Conservation (phyloP, 108 stramenopile genomes). For the Seminavis robusta region DNA sequence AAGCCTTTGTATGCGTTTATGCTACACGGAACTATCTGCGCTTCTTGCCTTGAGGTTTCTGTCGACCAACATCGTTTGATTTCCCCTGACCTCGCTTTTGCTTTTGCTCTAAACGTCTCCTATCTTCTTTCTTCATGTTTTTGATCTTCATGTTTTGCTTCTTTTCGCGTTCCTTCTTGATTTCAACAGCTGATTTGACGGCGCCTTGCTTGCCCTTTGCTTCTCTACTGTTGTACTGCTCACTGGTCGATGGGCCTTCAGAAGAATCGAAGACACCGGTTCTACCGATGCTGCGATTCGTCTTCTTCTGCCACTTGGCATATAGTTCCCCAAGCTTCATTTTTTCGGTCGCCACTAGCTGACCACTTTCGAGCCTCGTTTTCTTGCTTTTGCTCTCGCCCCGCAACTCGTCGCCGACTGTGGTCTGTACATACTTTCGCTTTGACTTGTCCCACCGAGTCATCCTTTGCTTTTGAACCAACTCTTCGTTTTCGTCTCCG, state of each 20-base stretch:
- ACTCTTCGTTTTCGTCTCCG: slow-evolving; percentile 90
- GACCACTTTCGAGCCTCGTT: slow-evolving; percentile 80
- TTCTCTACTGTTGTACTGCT: slow-evolving; percentile 19
- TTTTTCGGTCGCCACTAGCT: slow-evolving; percentile 84
- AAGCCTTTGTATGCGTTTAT: too few relatives aligned
- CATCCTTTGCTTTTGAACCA: slow-evolving; percentile 87
- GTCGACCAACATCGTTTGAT: too few relatives aligned
- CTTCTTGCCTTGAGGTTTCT: too few relatives aligned
- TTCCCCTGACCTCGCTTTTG: too few relatives aligned
- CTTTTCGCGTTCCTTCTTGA: slow-evolving; percentile 72
- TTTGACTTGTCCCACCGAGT: slow-evolving; percentile 97
- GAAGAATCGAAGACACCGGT: slow-evolving; percentile 83
- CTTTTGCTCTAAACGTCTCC: slow-evolving; percentile 29
- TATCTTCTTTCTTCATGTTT: slow-evolving; percentile 74
- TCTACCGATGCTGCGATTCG: slow-evolving; percentile 84
- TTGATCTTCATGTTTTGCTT: slow-evolving; percentile 77
- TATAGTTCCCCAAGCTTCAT: slow-evolving; percentile 93
- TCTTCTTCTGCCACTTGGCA: slow-evolving; percentile 96
- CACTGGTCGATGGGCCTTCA: slow-evolving; percentile 14
- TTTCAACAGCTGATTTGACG: slow-evolving; percentile 51
- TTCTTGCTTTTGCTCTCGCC: slow-evolving; percentile 76
- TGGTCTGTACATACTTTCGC: slow-evolving; percentile 87
- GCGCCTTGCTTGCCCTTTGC: slow-evolving; percentile 31
- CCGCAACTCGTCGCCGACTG: slow-evolving; percentile 77
- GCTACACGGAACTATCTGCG: too few relatives aligned